These are phyloP conservation scores for Colletotrichum shisoi DNA, from an alignment of 2,329 filamentous ascomycete genomes.

Conservation along the genomic window DNA sequence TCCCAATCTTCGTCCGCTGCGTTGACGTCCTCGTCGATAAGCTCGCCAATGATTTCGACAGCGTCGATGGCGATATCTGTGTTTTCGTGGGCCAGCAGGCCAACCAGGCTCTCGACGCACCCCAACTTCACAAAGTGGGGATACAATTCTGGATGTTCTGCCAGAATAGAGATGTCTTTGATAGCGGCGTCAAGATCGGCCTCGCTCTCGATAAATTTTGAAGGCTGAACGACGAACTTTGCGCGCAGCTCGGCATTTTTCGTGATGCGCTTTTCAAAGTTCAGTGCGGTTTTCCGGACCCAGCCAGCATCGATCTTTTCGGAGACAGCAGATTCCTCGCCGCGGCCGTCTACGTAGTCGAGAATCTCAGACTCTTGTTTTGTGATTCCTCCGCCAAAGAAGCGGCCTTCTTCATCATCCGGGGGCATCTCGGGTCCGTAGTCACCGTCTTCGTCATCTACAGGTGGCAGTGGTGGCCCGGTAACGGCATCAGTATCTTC, in stretches of 20 bases:
- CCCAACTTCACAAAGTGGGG: conserved; percentile 79
- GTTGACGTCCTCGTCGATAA: conserved; percentile 91
- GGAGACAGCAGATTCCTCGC: conserved; percentile 53
- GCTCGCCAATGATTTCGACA: conserved; percentile 86
- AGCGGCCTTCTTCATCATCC: conserved; percentile 91
- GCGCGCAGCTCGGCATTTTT: conserved; percentile 91
- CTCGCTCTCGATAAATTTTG: conserved; percentile 85
- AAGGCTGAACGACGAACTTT: conserved; percentile 79
- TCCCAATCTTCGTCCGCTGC: conserved; percentile 85
- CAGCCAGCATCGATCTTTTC: conserved; percentile 86
- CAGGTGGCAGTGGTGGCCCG: conserved; percentile 59
- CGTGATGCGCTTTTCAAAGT: conserved; percentile 88
- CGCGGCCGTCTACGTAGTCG: conserved; percentile 77
- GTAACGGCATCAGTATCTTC: conserved; percentile 57
- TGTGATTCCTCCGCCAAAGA: conserved; percentile 92
- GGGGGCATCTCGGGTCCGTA: conserved; percentile 41
- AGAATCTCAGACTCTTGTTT: conserved; percentile 81
- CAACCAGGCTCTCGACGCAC: conserved; percentile 76
- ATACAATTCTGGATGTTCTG: conserved; percentile 86
- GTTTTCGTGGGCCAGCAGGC: conserved; percentile 90
- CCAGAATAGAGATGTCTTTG: conserved; percentile 83
- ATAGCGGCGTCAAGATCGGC: conserved; percentile 90
- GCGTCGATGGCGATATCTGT: conserved; percentile 94
- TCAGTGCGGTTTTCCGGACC: conserved; percentile 81
- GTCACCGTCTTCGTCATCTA: conserved; percentile 55